Percentiles rank a stretch among this genome's conserved stretches.
These are phyloP conservation scores for Phyllosticta capitalensis DNA, from an alignment of 2,329 filamentous ascomycete genomes.

Conservation along the genomic window DNA sequence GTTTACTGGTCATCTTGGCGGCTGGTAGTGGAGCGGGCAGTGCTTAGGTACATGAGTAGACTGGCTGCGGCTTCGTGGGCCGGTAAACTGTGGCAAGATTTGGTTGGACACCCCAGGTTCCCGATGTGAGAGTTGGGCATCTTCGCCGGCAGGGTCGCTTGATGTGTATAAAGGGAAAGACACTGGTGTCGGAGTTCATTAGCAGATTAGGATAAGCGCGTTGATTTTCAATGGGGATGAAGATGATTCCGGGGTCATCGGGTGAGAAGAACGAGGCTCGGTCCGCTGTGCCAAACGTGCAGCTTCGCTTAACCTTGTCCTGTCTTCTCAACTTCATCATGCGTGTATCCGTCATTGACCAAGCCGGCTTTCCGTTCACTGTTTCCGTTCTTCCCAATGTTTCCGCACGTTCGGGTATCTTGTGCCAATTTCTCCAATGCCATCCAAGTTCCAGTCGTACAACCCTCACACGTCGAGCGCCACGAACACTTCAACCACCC, in stretches of 20 bases:
- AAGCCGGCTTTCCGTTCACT: not conserved
- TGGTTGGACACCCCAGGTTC: not conserved
- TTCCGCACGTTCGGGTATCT: constrained; percentile 1
- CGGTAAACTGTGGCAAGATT: not conserved
- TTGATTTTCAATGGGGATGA: not conserved
- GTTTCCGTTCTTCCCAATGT: not conserved
- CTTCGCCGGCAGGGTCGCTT: not conserved
- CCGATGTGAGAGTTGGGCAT: not conserved
- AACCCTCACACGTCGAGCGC: constrained; percentile 3
- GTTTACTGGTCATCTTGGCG: not conserved
- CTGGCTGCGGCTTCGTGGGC: not conserved
- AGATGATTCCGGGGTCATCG: not conserved
- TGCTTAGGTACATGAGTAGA: not conserved
- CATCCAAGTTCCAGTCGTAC: not conserved
- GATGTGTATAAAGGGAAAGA: not conserved
- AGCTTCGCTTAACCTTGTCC: not conserved
- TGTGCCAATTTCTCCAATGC: not conserved
- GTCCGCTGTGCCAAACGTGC: not conserved
- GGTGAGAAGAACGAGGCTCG: not conserved
- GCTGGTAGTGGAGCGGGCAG: not conserved
- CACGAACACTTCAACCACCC: constrained; percentile 63
- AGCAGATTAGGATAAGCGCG: not conserved
- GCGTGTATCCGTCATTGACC: not conserved
- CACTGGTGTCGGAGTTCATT: not conserved
- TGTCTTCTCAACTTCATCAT: no score